Base-by-base conservation (phyloP, 306 rosid species). In the Begonia fuchsioides region DNA sequence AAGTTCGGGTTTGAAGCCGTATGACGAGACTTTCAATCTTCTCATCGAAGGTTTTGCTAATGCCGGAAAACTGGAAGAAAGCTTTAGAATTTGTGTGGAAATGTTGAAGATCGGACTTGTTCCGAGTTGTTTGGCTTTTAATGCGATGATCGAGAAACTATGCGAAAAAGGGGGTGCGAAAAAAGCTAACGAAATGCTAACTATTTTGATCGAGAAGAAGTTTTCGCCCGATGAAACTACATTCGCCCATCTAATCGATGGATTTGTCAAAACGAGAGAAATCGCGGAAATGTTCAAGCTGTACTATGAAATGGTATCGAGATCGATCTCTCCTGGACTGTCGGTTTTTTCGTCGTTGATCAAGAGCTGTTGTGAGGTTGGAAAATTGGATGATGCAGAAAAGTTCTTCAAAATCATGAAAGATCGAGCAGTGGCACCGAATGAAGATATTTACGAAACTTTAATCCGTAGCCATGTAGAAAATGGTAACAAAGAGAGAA, bases 271-370 rank as follows among this genome's bases (percentile, higher is more conserved):
- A 45, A 76, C 60, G 12, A 59, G 55, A 14, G 66, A 74, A 59
- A 64, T 50, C 60, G 63, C 66, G 32, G 84, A 70, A 52, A 71
- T 68, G 53, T 54, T 81, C n/a, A 84, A 88, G 74, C 66, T 84
- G 47, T 84, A 72, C 69, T 70, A 74, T 51, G 97, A 84, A 54
- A 78, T 81, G 94, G 84, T 70, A 68, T 56, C 68, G 41, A 72
- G 51, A 57, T 70, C 68, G 9, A 14, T 81, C 13, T 54, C 65
- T 64, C 88, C 93, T 32, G 84, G 84, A 35, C 43, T 72, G 32
- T 51, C 64, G n/a, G 73, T 76, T 52, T 83, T 61, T 20, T 50
- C 44, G 0, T 44, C 78, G 0, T 47, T 84, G 57, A 65, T 81
- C 62, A 60, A 18, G 69, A 66, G 76, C 72, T 68, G 76, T 39